Base-by-base conservation (phyloP, 1,284 basidiomycete genomes). In the Afroboletus lepidellus region DNA sequence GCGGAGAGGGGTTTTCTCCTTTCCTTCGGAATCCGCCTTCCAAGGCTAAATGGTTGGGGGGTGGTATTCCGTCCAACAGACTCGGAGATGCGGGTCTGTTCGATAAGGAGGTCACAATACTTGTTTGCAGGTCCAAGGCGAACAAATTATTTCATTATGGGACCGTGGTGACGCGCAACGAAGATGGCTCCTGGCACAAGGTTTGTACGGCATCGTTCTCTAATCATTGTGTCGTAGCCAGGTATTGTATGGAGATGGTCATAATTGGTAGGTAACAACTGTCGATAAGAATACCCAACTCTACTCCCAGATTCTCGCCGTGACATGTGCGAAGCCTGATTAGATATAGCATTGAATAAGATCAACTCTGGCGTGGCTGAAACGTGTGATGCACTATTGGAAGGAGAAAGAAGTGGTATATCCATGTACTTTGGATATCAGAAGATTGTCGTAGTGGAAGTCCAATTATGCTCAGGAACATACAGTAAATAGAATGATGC, bases 111-210 rank as follows among this genome's bases (percentile, higher is more conserved):
- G 25, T 50, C 7, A 37, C 41, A 11, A 33, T 50, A 1, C 42
- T 50, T 12, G 33, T 46, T 37, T 50, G 48, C 41, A 46, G 48
- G 12, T 50, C 48, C 42, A 50, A 50, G 33, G 25, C 3, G 18
- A 12, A 29, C 25, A 37, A 16, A 11, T 18, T 9, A 13, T 50
- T 50, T 36, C 33, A 50, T 37, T 50, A 46, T 24, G 41, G 48
- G 9, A 46, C 46, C 20, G 41, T 49, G 11, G 48, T 49, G 42
- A 49, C 32, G 8, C 48, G 41, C 9, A 45, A 36, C 12, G 41
- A 30, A 12, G 41, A 50, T 24, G 33, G 33, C 18, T 30, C 25
- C 16, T 50, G 48, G 48, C 48, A 50, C 42, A 50, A 50, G 18
- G 48, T 50, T 16, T 50, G 48, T 16, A 37, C 48, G 8, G 42